phyloP scores from a whole-genome alignment of 495 filamentous ascomycete species.

The Neurospora tetraspora region DNA sequence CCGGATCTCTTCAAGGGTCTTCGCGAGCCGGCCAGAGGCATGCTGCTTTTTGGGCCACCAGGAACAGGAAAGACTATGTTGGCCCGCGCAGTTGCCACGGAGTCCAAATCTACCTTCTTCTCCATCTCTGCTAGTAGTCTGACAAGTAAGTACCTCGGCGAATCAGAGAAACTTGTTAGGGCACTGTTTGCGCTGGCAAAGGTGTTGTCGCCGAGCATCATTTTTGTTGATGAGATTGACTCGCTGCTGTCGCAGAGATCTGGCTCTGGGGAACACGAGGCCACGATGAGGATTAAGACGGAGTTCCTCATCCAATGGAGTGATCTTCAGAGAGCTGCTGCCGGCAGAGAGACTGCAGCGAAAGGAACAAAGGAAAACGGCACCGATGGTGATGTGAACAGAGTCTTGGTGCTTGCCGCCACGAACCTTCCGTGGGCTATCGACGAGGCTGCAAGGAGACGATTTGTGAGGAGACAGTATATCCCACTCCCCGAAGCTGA shows the following conservation, averaged over 20 bases:
- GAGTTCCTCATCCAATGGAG: constrained; percentile 98
- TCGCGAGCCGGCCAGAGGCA: constrained; percentile 85
- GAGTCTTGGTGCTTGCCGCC: constrained; percentile 88
- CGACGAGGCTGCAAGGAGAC: constrained; percentile 83
- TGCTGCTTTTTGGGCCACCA: constrained; percentile 93
- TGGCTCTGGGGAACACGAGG: constrained; percentile 81
- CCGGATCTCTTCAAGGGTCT: constrained; percentile 94
- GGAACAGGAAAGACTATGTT: constrained; percentile 99
- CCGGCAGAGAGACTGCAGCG: constrained; percentile 62
- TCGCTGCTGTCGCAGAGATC: constrained; percentile 79
- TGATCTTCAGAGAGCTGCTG: constrained; percentile 83
- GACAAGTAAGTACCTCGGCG: constrained; percentile 92
- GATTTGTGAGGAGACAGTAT: constrained; percentile 92
- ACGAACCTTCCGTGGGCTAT: constrained; percentile 98
- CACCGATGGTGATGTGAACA: constrained; percentile 62
- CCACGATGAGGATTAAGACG: constrained; percentile 89
- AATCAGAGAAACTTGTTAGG: constrained; percentile 92
- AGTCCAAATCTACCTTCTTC: constrained; percentile 93
- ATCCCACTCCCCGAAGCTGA: constrained; percentile 84
- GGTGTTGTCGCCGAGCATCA: constrained; percentile 85
- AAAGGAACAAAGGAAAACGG: constrained; percentile 48
- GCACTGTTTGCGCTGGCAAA: constrained; percentile 89
- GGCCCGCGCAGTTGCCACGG: constrained; percentile 87
- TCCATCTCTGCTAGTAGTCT: constrained; percentile 89
- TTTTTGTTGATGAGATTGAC: constrained; percentile 99